Conservation (phyloP, 768 basidiomycete species). For the Tephrocybe rancida region DNA sequence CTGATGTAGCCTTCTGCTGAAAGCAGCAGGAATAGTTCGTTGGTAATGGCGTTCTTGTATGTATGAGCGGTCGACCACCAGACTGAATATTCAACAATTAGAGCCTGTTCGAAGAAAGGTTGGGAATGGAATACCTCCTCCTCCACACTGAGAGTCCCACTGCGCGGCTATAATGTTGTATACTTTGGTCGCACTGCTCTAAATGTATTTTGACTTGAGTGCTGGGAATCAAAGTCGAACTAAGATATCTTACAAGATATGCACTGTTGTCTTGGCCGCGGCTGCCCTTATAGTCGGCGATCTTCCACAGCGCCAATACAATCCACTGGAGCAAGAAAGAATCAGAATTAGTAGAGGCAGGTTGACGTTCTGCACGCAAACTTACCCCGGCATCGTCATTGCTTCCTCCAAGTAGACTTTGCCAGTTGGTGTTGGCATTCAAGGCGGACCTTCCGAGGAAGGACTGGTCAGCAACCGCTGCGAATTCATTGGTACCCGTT, state of each 20-base stretch:
- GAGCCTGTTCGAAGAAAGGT: background rate
- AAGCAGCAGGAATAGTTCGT: conserved; percentile 53
- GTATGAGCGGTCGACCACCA: conserved; percentile 59
- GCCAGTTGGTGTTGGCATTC: conserved; percentile 44
- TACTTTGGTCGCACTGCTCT: conserved; percentile 49
- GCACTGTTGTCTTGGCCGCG: conserved; percentile 34
- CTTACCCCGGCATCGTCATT: conserved; percentile 56
- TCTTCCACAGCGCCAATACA: conserved; percentile 59
- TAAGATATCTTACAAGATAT: conserved; percentile 29
- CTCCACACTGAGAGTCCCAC: conserved; percentile 54
- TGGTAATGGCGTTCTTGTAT: conserved; percentile 67
- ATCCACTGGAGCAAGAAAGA: conserved; percentile 43
- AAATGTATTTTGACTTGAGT: background rate
- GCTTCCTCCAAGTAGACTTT: conserved; percentile 42
- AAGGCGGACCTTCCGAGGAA: conserved; percentile 47
- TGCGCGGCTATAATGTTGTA: conserved; percentile 54
- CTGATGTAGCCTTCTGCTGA: conserved; percentile 51
- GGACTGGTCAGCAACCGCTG: conserved; percentile 42
- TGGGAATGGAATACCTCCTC: conserved; percentile 41
- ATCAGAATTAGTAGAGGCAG: background rate
- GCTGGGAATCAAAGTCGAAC: background rate
- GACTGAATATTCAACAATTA: conserved; percentile 29
- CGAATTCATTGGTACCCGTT: conserved; percentile 41
- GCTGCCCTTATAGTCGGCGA: conserved; percentile 50
- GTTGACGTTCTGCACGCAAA: background rate